phyloP scores from a whole-genome alignment of 768 basidiomycete genomes.

The Jaapia argillacea region DNA sequence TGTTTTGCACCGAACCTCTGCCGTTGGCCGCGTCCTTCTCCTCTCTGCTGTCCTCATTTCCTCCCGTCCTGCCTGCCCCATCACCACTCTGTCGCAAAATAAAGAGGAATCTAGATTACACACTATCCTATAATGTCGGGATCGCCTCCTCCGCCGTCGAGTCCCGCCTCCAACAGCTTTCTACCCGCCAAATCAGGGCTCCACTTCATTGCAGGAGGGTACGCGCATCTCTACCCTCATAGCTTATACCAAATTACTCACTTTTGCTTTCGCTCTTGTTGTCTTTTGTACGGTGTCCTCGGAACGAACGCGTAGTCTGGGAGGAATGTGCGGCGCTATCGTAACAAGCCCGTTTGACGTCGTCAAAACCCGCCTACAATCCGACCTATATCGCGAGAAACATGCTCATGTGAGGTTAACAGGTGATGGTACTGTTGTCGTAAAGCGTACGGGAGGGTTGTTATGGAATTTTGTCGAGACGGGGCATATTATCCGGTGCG shows the following conservation, averaged over 20 bases:
- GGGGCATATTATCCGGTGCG: slow-evolving; percentile 77
- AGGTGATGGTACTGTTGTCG: slow-evolving; percentile 19
- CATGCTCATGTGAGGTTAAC: slow-evolving; percentile 21
- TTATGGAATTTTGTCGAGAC: slow-evolving; percentile 96
- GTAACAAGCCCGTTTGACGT: slow-evolving; percentile 98
- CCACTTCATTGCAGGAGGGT: slow-evolving; percentile 86
- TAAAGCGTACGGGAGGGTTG: slow-evolving; percentile 36
- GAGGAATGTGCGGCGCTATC: slow-evolving; percentile 96
- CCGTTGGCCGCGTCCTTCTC: not conserved
- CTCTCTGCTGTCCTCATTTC: not conserved
- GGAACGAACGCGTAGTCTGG: no score
- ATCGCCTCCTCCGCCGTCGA: not conserved
- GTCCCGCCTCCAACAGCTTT: slow-evolving; percentile 16
- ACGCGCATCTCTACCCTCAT: slow-evolving; percentile 17
- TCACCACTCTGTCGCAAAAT: no score
- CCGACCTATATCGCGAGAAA: slow-evolving; percentile 62
- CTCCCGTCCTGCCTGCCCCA: no score
- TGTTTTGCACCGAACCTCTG: not conserved
- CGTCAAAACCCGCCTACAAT: slow-evolving; percentile 95
- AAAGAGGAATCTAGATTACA: no score
- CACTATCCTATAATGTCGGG: not conserved
- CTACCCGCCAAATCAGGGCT: slow-evolving; percentile 74
- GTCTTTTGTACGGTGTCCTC: no score
- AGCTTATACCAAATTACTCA: not conserved
- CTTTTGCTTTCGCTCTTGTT: no score